These are phyloP conservation scores for Solanum chiquidenum DNA, from an alignment of 257 asterid genomes.

Conservation along the genomic window DNA sequence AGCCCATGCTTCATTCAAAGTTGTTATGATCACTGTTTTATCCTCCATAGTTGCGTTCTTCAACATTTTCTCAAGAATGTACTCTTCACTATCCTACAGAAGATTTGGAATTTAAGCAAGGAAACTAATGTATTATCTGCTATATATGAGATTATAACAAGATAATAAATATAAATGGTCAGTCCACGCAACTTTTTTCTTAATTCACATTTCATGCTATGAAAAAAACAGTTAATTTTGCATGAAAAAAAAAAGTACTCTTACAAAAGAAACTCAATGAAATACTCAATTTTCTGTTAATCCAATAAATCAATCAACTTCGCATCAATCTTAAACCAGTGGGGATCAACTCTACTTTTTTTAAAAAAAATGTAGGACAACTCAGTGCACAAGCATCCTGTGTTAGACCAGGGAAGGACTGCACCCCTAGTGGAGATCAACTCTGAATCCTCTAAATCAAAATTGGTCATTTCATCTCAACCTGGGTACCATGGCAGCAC, in stretches of 20 bases:
- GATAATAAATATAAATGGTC: neutral
- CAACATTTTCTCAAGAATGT: constrained; percentile 25
- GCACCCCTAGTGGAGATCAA: neutral
- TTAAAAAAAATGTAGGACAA: neutral
- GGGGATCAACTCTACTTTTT: too few species aligned
- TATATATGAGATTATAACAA: neutral
- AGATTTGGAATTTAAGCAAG: neutral
- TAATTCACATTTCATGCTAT: neutral
- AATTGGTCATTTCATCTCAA: neutral
- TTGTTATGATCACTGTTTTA: constrained; percentile 41
- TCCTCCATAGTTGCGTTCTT: constrained; percentile 29
- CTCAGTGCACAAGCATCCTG: neutral
- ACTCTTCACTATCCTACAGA: constrained; percentile 24
- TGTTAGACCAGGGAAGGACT: too few species aligned
- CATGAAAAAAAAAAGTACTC: neutral
- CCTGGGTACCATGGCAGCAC: too few species aligned
- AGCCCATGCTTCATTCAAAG: constrained; percentile 46
- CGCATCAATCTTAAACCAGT: neutral
- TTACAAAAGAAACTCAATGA: neutral
- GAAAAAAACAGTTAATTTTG: neutral
- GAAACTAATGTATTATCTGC: neutral
- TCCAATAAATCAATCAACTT: neutral
- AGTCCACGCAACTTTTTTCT: neutral
- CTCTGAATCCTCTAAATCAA: neutral
- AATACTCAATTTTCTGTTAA: neutral